Conservation (phyloP, 2,329 filamentous ascomycete genomes). For the Sarocladiaceae sp. region DNA sequence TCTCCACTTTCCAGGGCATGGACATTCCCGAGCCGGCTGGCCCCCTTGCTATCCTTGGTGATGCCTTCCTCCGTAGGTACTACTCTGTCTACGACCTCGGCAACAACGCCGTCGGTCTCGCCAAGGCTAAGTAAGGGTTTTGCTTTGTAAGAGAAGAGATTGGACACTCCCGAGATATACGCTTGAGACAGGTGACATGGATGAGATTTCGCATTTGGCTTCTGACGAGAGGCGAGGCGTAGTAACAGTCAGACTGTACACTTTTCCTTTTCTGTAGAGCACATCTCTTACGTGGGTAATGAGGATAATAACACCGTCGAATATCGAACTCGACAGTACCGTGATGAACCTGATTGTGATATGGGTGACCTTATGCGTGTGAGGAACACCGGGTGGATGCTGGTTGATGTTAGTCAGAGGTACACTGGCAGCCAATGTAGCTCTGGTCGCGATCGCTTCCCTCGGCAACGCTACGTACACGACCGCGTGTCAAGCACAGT, state of each 20-base stretch:
- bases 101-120: constrained; percentile 81
- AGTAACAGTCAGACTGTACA: constrained; percentile 4
- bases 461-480: no score
- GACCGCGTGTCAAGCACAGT: no score
- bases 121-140: constrained; percentile 60
- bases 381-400: no score
- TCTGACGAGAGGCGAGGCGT: not conserved
- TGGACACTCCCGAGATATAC: not conserved
- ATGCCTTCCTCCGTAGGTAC: constrained; percentile 76
- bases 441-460: no score
- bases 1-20: constrained; percentile 97
- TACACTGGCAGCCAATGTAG: no score
- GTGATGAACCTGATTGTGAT: not conserved
- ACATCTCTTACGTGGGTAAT: constrained; percentile 6
- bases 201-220: not conserved
- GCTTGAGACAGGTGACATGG: not conserved
- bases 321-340: constrained; percentile 1
- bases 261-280: constrained; percentile 8
- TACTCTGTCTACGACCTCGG: constrained; percentile 97
- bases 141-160: not conserved
- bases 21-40: constrained; percentile 83
- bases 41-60: constrained; percentile 89
- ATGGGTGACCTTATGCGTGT: no score
- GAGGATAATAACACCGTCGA: constrained; percentile 4
- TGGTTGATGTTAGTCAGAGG: no score